These are phyloP conservation scores for Xerophyta viscosa DNA, from an alignment of 106 monocot genomes.

Conservation along the genomic window DNA sequence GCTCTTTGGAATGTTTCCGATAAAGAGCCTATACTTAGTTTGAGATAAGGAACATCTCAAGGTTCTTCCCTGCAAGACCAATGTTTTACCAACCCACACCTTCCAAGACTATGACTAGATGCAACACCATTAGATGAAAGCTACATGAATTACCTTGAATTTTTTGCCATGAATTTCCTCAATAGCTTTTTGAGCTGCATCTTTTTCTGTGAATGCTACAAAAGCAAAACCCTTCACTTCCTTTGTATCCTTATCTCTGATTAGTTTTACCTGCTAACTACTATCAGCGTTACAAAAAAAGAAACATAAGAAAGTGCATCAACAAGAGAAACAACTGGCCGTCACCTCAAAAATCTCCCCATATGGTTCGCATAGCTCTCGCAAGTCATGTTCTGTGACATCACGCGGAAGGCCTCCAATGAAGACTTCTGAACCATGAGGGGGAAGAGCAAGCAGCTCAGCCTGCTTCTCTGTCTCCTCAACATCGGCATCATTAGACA, in stretches of 20 bases:
- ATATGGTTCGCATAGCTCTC: conserved; percentile 72
- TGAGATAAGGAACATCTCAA: conserved; percentile 93
- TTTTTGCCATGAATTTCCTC: conserved; percentile 87
- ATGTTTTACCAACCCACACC: background rate
- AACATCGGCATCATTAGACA: conserved; percentile 15
- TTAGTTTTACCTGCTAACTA: conserved; percentile 47
- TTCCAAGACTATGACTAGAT: no score
- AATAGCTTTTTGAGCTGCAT: conserved; percentile 74
- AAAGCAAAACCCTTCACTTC: conserved; percentile 97
- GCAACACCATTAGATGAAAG: no score
- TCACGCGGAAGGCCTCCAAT: conserved; percentile 85
- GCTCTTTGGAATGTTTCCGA: conserved; percentile 93
- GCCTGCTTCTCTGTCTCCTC: conserved; percentile 56
- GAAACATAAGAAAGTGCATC: background rate
- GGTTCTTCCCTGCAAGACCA: conserved; percentile 61
- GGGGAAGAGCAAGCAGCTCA: conserved; percentile 81
- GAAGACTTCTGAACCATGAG: conserved; percentile 95
- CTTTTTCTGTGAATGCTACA: conserved; percentile 61
- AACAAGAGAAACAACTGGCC: background rate
- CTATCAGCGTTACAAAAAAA: conserved; percentile 7
- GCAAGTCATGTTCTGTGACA: conserved; percentile 71
- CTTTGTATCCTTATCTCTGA: conserved; percentile 82
- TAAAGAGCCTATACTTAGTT: conserved; percentile 80
- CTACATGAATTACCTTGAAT: conserved; percentile 69
- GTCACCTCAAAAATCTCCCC: conserved; percentile 94